Evolutionary conservation across 2,329 filamentous ascomycete genomes (phyloP), one percentile per base, ranked within the genome.

Genomic region (Colletotrichum liriopes): DNA sequence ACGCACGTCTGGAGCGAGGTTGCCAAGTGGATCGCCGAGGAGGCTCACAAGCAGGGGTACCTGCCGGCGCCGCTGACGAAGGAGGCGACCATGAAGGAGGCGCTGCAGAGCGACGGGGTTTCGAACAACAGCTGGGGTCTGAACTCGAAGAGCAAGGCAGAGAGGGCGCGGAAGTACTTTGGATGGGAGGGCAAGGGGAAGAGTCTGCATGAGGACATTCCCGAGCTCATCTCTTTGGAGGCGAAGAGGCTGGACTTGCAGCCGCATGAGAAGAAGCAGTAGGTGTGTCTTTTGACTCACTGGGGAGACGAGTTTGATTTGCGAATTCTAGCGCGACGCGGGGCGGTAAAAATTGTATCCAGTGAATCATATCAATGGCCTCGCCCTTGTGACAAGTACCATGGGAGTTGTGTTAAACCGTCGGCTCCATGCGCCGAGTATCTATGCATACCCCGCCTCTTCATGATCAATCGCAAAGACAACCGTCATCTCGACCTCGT

Each of bases 401-500:
- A 18, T 54, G 18, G 35, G 12, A 4, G 35, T 14, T 8, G 9
- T 18, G 29, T n/a, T 9, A 9, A n/a, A 14, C 52, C 18, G 18
- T 35, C 29, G n/a, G 52, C 18, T 55, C 29, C 18, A 55, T 39
- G 6, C n/a, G 35, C 5, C 20, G 20, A 37, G 20, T 23, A 14
- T 41, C 29, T 56, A 65, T 20, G 23, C 51, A 14, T 68, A 41
- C 14, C 29, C 45, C n/a, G 39, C 5, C 26, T 65, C 32, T 20
- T 71, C 73, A 23, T 68, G 70, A 49, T 84, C 85, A 56, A 84
- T 77, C 32, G 81, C 80, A 59, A 89, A 86, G 67, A 85, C 92
- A 6, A 94, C 81, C 79, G 92, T 91, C 52, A 97, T 84, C 73
- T 89, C 86, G 47, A 95, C 88, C 80, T 97, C 93, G 79, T 98